Base-by-base conservation (phyloP, 2,329 filamentous ascomycete genomes). In the Stachybotrys elegans region DNA sequence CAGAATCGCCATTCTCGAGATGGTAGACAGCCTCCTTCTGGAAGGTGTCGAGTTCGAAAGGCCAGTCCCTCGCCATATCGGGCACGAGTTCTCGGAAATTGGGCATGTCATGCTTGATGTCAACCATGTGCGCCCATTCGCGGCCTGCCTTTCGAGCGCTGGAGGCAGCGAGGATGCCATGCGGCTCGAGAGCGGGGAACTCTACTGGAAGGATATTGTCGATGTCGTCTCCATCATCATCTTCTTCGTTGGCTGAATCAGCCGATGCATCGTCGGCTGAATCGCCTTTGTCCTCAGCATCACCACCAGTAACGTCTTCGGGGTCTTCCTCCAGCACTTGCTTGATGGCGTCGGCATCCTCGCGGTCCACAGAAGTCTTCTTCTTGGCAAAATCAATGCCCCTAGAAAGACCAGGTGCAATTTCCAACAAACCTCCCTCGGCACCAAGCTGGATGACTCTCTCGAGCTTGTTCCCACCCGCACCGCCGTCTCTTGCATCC, bases 11-110 rank as follows among this genome's bases (percentile, higher is more conserved):
- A 57, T 86, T 90, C 62, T 98, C 93, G 4, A 98, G 79, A 66
- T 97, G 93, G 61, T 97, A 98, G 3, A 98, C 88, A 6, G 93
- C 93, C 68, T 98, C 93, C 60, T 98, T 98, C 60, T 98, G 93
- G 68, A 98, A 98, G 0, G 87, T 95, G 57, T 98, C 93, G 27
- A 97, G 80, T 63, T 98, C 93, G 54, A 98, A 98, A 0, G 92
- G 91, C 88, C 91, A 98, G 51, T 94, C 86, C 51, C 86, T 80
- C 2, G 93, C 93, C 90, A 97, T 96, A 48, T 97, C 88, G 0
- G 93, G 93, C 7, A 98, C 91, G 29, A 98, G 73, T 48, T 96
- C 92, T 46, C 78, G 75, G 65, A 98, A 97, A 60, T 97, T 97
- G n/a, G 87, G 76, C 57, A 97, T 94, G 42, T 92, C 88, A 47